Evolutionary conservation across 495 filamentous ascomycete species (phyloP), one percentile per base, ranked within the genome.

Genomic region (Zalerion maritima): DNA sequence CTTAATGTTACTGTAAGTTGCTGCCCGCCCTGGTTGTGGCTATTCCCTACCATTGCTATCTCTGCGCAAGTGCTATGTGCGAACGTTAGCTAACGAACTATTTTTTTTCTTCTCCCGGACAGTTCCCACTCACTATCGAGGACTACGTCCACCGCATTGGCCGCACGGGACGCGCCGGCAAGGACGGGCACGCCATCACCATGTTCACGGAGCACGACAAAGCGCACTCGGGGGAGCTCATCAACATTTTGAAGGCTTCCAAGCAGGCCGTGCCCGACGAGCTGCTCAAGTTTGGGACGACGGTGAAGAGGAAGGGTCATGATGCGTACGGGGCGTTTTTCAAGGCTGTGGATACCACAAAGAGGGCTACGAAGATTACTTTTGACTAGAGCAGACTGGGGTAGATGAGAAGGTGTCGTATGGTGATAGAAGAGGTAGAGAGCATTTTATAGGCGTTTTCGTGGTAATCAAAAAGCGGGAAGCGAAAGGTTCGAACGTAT

Each of bases 81-180:
- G 4, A 13, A 5, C 5, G 10, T 6, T 17, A 21, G 13, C 37
- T 43, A 14, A 45, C 17, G 14, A n/a, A 1, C 14, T 18, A 6
- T 14, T 26, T 34, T 27, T 27, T 26, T 14, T 7, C 1, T 7
- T 20, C 38, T 18, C 2, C 5, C 13, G 18, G 6, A 4, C 27
- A 66, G 61, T 66, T 66, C 45, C 61, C 69, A 11, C 50, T 81
- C 28, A 81, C 76, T 7, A 71, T 73, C 14, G 87, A 97, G 58
- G 87, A 94, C 48, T 97, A 97, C 42, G 85, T 97, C 37, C 89
- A 97, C 50, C 81, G 89, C 40, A 97, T 97, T 55, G 89, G 79
- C 41, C 74, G 84, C 53, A 96, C 87, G 20, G 87, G 84, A 38
- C 76, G 87, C 53, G 89, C 89, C 27, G 89, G 89, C 42, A 81